Percentiles rank a stretch among this genome's conserved stretches.
Evolutionary conservation across 192 early-diverging fungal species (phyloP).

Genomic region (Coemansia sp.): DNA sequence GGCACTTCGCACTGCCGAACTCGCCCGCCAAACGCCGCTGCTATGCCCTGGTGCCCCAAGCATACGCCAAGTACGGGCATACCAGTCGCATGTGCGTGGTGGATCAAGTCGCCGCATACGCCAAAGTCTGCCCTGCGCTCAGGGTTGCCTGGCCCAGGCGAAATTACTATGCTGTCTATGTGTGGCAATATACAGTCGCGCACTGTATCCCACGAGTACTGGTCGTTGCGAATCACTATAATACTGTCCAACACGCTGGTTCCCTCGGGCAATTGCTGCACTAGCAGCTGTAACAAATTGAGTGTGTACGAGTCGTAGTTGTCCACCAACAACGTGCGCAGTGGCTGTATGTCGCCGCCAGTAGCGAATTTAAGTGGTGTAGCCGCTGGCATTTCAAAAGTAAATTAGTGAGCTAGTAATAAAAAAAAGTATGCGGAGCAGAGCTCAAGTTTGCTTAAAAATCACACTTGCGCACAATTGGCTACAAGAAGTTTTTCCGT

Average conservation of each 20-base stretch:
- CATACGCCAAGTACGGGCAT: constrained; percentile 90
- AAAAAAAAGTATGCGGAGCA: not conserved
- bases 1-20: constrained; percentile 69
- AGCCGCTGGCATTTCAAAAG: constrained; percentile 3
- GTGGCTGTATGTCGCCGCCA: constrained; percentile 5
- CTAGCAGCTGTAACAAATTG: constrained; percentile 83
- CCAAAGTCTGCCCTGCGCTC: constrained; percentile 60
- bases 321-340: constrained; percentile 79
- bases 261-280: constrained; percentile 9
- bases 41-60: constrained; percentile 93
- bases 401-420: not conserved
- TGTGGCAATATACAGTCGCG: constrained; percentile 68
- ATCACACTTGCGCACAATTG: not conserved
- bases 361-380: not conserved
- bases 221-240: constrained; percentile 91
- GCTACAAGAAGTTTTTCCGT: not conserved
- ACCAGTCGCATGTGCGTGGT: constrained; percentile 23
- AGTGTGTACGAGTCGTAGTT: constrained; percentile 99
- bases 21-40: constrained; percentile 64
- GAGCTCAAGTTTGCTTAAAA: not conserved
- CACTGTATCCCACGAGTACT: constrained; percentile 74
- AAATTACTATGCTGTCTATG: constrained; percentile 90
- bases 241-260: constrained; percentile 35
- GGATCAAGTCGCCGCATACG: constrained; percentile 31
- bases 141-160: constrained; percentile 92